These are phyloP conservation scores for Eleusine indica DNA, from an alignment of 176 grass and related monocot genomes.

Conservation along the genomic window DNA sequence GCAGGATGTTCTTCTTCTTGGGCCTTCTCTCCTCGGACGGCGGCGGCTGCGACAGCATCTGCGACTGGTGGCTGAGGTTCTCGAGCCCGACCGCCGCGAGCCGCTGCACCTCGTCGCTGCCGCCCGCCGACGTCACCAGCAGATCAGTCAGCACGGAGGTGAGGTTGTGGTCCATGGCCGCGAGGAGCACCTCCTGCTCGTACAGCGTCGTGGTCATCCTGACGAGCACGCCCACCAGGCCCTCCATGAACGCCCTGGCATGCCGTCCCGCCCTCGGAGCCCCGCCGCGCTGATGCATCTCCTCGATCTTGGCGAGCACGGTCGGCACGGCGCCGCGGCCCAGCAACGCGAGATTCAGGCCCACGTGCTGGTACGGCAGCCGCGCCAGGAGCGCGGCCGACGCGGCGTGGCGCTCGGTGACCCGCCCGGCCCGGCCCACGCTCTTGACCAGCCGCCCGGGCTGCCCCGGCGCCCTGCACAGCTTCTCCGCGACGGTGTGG, in stretches of 20 bases:
- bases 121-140: conserved; percentile 47
- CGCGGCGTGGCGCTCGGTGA: conserved; percentile 69
- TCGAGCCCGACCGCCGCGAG: conserved; percentile 65
- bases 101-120: conserved; percentile 75
- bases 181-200: conserved; percentile 61
- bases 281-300: conserved; percentile 70
- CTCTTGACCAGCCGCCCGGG: conserved; percentile 60
- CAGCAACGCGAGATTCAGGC: conserved; percentile 70
- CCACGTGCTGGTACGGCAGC: conserved; percentile 66
- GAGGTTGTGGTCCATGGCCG: conserved; percentile 62
- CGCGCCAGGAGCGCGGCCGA: conserved; percentile 63
- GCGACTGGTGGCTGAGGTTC: conserved; percentile 78
- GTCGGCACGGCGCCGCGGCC: conserved; percentile 41
- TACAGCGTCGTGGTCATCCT: conserved; percentile 70
- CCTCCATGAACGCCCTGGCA: conserved; percentile 68
- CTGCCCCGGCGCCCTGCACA: conserved; percentile 69
- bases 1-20: conserved; percentile 63
- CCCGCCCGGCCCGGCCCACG: conserved; percentile 42
- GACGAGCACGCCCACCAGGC: conserved; percentile 66
- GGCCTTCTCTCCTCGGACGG: conserved; percentile 15
- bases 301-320: conserved; percentile 66
- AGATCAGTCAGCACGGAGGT: conserved; percentile 66
- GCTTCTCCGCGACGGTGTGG: conserved; percentile 68
- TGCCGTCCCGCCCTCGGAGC: conserved; percentile 49
- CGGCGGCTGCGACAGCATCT: conserved; percentile 50